These are phyloP conservation scores for Mycena maculata DNA, from an alignment of 768 basidiomycete species.

Conservation along the genomic window DNA sequence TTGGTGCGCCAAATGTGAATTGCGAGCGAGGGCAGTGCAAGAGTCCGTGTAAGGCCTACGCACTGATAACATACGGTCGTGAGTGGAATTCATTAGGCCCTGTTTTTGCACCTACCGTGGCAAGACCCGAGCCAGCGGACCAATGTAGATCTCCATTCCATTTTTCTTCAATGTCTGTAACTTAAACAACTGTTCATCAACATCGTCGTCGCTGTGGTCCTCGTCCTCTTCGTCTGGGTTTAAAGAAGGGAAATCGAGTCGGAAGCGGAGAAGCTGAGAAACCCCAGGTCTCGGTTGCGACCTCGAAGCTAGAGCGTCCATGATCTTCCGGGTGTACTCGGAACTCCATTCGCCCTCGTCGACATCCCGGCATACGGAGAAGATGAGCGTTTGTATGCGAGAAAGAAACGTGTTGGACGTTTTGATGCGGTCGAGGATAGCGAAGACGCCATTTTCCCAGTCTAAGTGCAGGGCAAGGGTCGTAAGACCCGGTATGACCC, in stretches of 20 bases:
- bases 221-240: no score
- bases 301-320: conserved; percentile 3
- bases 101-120: no score
- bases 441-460: neutral
- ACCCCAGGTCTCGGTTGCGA: neutral
- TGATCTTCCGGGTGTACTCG: neutral
- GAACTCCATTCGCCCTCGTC: no score
- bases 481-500: neutral
- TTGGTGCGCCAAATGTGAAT: no score
- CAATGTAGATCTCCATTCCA: no score
- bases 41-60: no score
- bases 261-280: conserved; percentile 1
- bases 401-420: neutral
- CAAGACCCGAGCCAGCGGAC: no score
- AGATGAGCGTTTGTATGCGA: neutral
- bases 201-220: neutral
- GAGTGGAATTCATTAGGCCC: no score
- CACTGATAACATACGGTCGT: no score
- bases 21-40: no score
- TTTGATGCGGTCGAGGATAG: neutral
- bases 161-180: no score
- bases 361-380: neutral
- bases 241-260: neutral
- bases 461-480: neutral
- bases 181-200: no score